Evolutionary conservation across 129 eudicot genomes (phyloP), one percentile per base, ranked within the genome.

Genomic region (Solidago caesia): DNA sequence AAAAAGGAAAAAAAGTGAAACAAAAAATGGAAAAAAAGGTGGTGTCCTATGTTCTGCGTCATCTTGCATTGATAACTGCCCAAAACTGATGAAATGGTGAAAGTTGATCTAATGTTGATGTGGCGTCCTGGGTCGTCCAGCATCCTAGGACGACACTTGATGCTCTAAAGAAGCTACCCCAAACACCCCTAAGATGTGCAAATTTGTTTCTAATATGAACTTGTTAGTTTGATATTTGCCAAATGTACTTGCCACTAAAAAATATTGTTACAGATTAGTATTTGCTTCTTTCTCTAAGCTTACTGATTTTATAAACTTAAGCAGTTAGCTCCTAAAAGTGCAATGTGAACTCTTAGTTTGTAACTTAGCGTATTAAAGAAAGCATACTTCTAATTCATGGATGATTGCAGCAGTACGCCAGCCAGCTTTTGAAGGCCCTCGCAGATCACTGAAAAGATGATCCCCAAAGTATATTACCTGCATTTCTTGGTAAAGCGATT

Each of bases 381-480:
- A 12, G 11, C 84, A 13, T 84, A 95, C 99, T 79, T 91, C 96
- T 80, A 95, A 82, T 81, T 95, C 99, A 68, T 91, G 91, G 79
- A 95, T 84, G 60, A 95, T 91, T 47, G 97, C 99, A 82, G 99
- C 99, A 43, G 99, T 95, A 68, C 94, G 97, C 99, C 99, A 95
- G 14, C 99, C 97, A 52, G 99, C 96, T 81, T 89, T 95, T 15
- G 97, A 91, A 74, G 99, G 99, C 64, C 99, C 99, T 75, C 97
- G 87, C n/a, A 95, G 83, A 82, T 95, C 99, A 71, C 99, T 95
- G 80, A 91, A 91, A 27, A 95, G 87, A 84, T 95, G 99, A 79
- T 95, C 99, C 62, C 97, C 99, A 76, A 95, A 95, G 85, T 95
- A 95, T 77, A 95, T 95, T 63, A 95, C 99, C 99, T 95, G 84